Percentiles rank a stretch among this genome's conserved stretches.
Evolutionary conservation across 2,329 filamentous ascomycete genomes (phyloP).

Genomic region (Fusarium sp.): DNA sequence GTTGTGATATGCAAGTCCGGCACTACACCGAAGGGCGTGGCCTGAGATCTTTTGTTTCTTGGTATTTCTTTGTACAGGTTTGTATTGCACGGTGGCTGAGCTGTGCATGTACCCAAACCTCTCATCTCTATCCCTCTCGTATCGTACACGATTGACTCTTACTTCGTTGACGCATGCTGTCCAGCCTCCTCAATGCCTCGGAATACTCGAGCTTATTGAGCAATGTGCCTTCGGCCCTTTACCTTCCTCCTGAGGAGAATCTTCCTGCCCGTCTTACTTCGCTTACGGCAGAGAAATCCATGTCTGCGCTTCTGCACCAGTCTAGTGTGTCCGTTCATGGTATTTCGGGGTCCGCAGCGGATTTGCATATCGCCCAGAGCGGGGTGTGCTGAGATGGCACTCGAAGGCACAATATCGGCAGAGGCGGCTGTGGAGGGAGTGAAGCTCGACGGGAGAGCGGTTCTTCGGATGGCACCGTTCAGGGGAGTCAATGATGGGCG

Average conservation of each 20-base stretch:
- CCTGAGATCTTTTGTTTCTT: slow-evolving; percentile 28
- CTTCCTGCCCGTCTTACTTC: slow-evolving; percentile 65
- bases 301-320: slow-evolving; percentile 71
- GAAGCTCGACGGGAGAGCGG: slow-evolving; percentile 50
- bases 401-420: slow-evolving; percentile 61
- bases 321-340: slow-evolving; percentile 67
- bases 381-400: slow-evolving; percentile 65
- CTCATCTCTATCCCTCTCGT: slow-evolving; percentile 30
- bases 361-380: slow-evolving; percentile 65
- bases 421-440: slow-evolving; percentile 47
- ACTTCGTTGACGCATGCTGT: slow-evolving; percentile 12
- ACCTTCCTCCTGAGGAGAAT: slow-evolving; percentile 64
- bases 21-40: slow-evolving; percentile 8
- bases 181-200: slow-evolving; percentile 10
- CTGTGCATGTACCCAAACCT: slow-evolving; percentile 14
- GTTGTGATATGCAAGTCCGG: slow-evolving; percentile 21
- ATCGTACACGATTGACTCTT: slow-evolving; percentile 43
- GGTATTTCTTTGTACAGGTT: slow-evolving; percentile 42
- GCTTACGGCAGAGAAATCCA: slow-evolving; percentile 67
- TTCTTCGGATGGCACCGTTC: slow-evolving; percentile 51
- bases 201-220: slow-evolving; percentile 30
- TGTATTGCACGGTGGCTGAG: slow-evolving; percentile 34
- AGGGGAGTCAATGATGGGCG: slow-evolving; percentile 61
- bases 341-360: slow-evolving; percentile 70
- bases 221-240: slow-evolving; percentile 64